Base-by-base conservation (phyloP, 768 basidiomycete genomes). In the Tricholoma sp. region DNA sequence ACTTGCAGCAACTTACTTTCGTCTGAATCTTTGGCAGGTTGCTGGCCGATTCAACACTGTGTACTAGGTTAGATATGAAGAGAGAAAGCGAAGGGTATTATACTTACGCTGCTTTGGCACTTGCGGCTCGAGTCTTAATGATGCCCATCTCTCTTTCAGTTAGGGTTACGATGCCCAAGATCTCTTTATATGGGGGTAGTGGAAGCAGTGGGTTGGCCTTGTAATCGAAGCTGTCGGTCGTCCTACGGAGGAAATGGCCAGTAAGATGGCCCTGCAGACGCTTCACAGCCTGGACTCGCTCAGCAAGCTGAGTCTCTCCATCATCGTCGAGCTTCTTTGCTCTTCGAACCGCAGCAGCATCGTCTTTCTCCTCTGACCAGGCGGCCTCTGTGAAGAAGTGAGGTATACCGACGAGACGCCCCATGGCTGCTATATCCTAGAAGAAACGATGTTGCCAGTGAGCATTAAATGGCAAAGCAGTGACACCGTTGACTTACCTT, bases 371-470 rank as follows among this genome's bases (percentile, higher is more conserved):
- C 7, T 70, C 65, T 0, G 36, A 33, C 9, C 50, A 39, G 1
- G 65, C 61, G 1, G 6, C 50, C 10, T 63, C 39, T 0, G 55
- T 63, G 2, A 68, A 61, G 48, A 72, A 73, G 42, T 63, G 48
- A 0, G 61, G 53, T 2, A 72, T 56, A 1, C 72, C 70, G 1
- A 61, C 50, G 0, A 74, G 56, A 2, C 68, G 61, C 3, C 64
- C 66, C 64, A 74, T 66, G 1, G 62, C 54, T 0, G 66, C 57
- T 0, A 70, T 53, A 36, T 73, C 69, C 69, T 72, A 44, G 17
- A 41, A 11, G 17, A 41, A 41, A 18, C 6, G 3, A 41, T 41
- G 2, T 32, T 57, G 12, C n/a, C n/a, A n/a, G n/a, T n/a, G n/a
- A 45, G 44, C 1, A 1, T 1, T 32, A 49, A 33, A 41, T 24